These are phyloP conservation scores for Fusarium sacchari DNA, from an alignment of 2,329 filamentous ascomycete genomes.

Conservation along the genomic window DNA sequence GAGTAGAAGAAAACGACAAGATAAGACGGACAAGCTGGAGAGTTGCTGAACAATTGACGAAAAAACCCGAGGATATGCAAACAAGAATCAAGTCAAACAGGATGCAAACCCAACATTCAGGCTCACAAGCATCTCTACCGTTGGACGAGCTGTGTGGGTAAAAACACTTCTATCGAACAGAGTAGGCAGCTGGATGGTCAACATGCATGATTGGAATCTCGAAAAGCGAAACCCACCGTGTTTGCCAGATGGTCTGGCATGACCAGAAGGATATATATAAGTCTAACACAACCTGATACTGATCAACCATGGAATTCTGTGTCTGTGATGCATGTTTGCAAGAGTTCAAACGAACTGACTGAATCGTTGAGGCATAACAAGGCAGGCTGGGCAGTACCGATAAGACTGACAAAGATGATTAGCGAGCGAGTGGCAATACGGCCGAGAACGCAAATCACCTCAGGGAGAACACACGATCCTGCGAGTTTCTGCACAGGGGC, in stretches of 20 bases:
- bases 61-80: conserved; percentile 20
- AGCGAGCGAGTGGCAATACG: conserved; percentile 1
- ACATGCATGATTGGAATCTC: conserved; percentile 26
- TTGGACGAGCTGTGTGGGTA: conserved; percentile 29
- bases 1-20: conserved; percentile 40
- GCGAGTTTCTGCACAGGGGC: conserved; percentile 6
- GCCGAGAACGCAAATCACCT: not conserved
- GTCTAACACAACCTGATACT: conserved; percentile 38
- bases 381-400: not conserved
- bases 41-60: conserved; percentile 26
- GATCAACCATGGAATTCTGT: conserved; percentile 31
- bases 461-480: conserved; percentile 9
- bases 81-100: conserved; percentile 22
- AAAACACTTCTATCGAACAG: conserved; percentile 11
- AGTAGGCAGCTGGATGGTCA: conserved; percentile 26
- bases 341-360: not conserved
- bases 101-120: conserved; percentile 31
- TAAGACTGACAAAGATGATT: not conserved
- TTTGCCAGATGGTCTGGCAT: conserved; percentile 32
- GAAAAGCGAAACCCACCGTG: conserved; percentile 27
- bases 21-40: conserved; percentile 24
- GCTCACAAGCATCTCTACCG: conserved; percentile 19
- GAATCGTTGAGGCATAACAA: not conserved
- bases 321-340: conserved; percentile 3
- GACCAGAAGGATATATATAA: conserved; percentile 40